Percentiles rank a stretch among this genome's conserved stretches.
phyloP scores from a whole-genome alignment of 257 asterid species.

The Anisodus tanguticus region DNA sequence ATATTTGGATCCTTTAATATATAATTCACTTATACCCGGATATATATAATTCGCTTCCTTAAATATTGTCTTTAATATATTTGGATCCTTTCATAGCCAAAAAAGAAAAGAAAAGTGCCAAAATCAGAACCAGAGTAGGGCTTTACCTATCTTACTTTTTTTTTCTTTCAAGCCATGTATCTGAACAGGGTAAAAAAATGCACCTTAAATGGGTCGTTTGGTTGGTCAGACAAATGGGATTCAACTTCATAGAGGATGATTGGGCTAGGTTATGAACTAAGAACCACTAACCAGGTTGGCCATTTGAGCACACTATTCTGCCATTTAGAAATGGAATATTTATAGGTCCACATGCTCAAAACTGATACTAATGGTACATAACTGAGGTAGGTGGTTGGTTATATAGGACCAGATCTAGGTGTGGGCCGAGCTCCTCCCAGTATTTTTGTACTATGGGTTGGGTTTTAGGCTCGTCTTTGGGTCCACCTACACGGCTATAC shows the following conservation, averaged over 20 bases:
- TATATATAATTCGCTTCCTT: neutral
- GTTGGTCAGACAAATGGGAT: neutral
- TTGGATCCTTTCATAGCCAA: neutral
- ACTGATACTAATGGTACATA: neutral
- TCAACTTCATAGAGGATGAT: neutral
- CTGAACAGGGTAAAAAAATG: neutral
- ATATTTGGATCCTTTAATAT: no score
- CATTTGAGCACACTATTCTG: neutral
- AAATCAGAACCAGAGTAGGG: neutral
- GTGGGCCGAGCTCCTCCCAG: neutral
- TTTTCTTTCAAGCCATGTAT: neutral
- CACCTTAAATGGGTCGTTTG: neutral
- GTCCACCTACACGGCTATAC: neutral
- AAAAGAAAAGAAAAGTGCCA: neutral
- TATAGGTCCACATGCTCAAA: conserved; percentile 23
- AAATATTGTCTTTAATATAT: neutral
- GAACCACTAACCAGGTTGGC: neutral
- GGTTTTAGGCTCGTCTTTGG: neutral
- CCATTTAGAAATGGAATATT: neutral
- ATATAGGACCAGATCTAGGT: neutral
- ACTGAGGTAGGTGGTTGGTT: neutral
- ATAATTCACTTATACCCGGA: no score
- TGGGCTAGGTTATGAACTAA: neutral
- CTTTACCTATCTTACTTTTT: neutral
- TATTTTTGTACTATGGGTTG: neutral